phyloP scores from a whole-genome alignment of 495 filamentous ascomycete species.

The Pseudotulostoma volvatum region DNA sequence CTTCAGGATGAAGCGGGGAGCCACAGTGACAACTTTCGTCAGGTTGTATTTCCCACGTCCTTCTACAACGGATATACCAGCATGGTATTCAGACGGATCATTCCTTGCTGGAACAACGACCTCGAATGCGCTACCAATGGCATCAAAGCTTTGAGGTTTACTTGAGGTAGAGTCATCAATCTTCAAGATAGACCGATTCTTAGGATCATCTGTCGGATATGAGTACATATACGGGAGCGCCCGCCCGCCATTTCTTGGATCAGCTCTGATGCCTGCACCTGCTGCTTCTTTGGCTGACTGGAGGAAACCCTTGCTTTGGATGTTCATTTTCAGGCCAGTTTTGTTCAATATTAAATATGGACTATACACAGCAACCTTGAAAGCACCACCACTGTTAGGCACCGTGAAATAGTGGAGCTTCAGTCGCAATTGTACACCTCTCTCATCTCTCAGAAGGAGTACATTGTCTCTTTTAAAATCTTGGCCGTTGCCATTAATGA shows the following conservation, averaged over 20 bases:
- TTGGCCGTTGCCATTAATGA: constrained; percentile 81
- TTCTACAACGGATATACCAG: constrained; percentile 73
- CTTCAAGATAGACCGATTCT: constrained; percentile 75
- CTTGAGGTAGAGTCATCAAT: constrained; percentile 86
- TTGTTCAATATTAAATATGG: constrained; percentile 92
- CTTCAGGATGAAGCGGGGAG: constrained; percentile 85
- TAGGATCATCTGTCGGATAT: constrained; percentile 66
- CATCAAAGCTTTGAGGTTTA: constrained; percentile 93
- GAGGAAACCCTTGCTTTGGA: constrained; percentile 77
- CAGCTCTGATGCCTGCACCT: constrained; percentile 48
- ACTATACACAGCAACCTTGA: constrained; percentile 84
- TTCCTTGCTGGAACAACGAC: constrained; percentile 58
- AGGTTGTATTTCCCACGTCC: constrained; percentile 96
- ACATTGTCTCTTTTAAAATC: constrained; percentile 72
- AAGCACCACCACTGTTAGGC: constrained; percentile 85
- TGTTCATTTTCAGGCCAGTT: constrained; percentile 75
- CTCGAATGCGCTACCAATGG: constrained; percentile 84
- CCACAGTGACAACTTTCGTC: constrained; percentile 85
- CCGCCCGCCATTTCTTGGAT: constrained; percentile 33
- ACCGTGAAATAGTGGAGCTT: constrained; percentile 87
- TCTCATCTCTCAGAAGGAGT: constrained; percentile 67
- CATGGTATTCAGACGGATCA: constrained; percentile 67
- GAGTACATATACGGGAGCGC: constrained; percentile 92
- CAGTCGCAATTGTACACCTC: constrained; percentile 60
- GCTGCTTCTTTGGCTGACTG: constrained; percentile 67